These are phyloP conservation scores for Nothopassalora personata DNA, from an alignment of 2,329 filamentous ascomycete genomes.

Conservation along the genomic window DNA sequence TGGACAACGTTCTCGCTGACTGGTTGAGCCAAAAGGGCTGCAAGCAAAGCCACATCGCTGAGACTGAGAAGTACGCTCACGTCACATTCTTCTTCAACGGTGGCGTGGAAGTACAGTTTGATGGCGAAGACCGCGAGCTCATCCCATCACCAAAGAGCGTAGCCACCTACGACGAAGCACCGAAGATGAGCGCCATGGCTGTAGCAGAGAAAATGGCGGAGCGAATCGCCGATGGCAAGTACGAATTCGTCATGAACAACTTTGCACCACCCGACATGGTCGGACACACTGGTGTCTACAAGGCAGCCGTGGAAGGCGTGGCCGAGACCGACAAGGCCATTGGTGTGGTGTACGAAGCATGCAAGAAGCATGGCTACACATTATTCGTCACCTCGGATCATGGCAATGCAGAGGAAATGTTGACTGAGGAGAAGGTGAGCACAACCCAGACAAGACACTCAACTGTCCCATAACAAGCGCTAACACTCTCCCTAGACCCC, in stretches of 20 bases:
- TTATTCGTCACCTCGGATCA: conserved; percentile 96
- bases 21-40: conserved; percentile 86
- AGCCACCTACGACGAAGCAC: conserved; percentile 88
- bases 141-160: conserved; percentile 85
- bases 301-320: conserved; percentile 81
- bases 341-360: conserved; percentile 83
- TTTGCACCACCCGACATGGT: conserved; percentile 99
- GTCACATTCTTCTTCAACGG: conserved; percentile 99
- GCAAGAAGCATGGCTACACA: conserved; percentile 87
- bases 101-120: conserved; percentile 93
- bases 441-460: not conserved
- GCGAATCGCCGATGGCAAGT: conserved; percentile 76
- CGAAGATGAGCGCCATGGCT: conserved; percentile 88
- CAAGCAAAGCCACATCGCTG: conserved; percentile 92
- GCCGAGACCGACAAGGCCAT: conserved; percentile 90
- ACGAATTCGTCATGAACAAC: conserved; percentile 99
- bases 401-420: conserved; percentile 98
- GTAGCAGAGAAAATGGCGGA: conserved; percentile 88
- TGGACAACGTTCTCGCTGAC: conserved; percentile 97
- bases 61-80: conserved; percentile 99
- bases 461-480: not conserved
- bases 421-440: conserved; percentile 71
- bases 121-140: conserved; percentile 85
- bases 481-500: conserved; percentile 53
- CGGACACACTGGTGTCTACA: conserved; percentile 94